Percentiles rank a stretch among this genome's conserved stretches.
These are phyloP conservation scores for Podaxis carcinomalis DNA, from an alignment of 768 basidiomycete genomes.

Conservation along the genomic window DNA sequence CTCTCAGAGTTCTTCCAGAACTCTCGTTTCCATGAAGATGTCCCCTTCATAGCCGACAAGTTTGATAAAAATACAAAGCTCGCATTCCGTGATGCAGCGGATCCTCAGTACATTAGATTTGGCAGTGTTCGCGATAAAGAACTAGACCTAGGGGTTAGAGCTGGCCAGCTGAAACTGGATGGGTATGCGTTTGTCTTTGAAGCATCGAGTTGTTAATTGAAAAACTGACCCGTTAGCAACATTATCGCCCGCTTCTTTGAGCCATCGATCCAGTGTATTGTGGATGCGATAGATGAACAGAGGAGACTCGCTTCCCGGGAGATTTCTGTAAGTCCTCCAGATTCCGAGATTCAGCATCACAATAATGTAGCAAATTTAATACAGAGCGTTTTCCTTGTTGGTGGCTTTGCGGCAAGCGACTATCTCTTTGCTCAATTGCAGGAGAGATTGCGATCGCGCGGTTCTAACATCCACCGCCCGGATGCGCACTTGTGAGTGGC, in stretches of 20 bases:
- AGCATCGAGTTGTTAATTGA: neutral
- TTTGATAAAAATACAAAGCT: constrained; percentile 49
- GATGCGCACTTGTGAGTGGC: constrained; percentile 40
- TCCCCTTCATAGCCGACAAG: constrained; percentile 33
- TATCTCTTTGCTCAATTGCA: constrained; percentile 40
- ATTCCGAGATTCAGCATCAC: neutral
- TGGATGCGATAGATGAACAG: constrained; percentile 18
- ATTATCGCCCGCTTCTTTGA: constrained; percentile 24
- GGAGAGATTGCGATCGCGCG: constrained; percentile 26
- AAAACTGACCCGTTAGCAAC: constrained; percentile 10
- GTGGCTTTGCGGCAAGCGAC: constrained; percentile 50
- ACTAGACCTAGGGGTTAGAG: constrained; percentile 32
- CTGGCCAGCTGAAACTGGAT: constrained; percentile 40
- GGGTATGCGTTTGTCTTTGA: constrained; percentile 20
- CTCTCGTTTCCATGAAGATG: constrained; percentile 37
- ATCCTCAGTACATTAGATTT: constrained; percentile 45
- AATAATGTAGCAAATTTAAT: neutral
- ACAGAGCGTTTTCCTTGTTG: constrained; percentile 40
- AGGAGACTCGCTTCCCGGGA: neutral
- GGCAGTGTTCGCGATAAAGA: constrained; percentile 40
- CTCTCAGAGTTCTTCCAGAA: constrained; percentile 30
- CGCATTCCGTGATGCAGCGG: constrained; percentile 32
- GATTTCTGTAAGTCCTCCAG: neutral
- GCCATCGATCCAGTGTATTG: constrained; percentile 22
- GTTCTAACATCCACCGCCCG: constrained; percentile 36